A percentile compares a stretch with the other conserved stretches of the same genome.
Conservation (phyloP, 345 rosid species). For the Ceriops zippeliana region DNA sequence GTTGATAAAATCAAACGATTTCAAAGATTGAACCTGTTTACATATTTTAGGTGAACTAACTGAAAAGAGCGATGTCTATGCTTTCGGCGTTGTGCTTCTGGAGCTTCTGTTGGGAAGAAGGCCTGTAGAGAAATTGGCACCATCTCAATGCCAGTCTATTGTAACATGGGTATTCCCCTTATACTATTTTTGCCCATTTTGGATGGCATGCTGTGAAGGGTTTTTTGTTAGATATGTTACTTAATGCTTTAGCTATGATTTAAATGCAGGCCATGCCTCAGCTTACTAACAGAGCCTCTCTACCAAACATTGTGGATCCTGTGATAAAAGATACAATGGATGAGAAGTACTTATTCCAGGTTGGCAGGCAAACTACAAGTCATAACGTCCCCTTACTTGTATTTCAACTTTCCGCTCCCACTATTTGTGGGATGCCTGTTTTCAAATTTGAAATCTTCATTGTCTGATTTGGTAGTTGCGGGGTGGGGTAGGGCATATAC, state of each 20-base stretch:
- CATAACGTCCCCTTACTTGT: not conserved
- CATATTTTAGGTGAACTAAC: slow-evolving; percentile 61
- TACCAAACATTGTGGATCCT: slow-evolving; percentile 83
- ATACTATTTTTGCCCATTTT: not conserved
- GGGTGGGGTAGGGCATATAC: not conserved
- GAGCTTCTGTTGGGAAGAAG: slow-evolving; percentile 83
- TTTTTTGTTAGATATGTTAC: not conserved
- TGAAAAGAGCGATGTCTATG: slow-evolving; percentile 96
- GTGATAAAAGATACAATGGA: slow-evolving; percentile 72
- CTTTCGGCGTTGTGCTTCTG: slow-evolving; percentile 90
- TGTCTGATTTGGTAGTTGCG: slow-evolving; percentile 1
- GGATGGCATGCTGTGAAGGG: not conserved
- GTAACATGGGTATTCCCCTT: slow-evolving; percentile 74
- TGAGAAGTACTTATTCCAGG: slow-evolving; percentile 90
- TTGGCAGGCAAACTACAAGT: slow-evolving; percentile 27
- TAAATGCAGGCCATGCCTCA: slow-evolving; percentile 94
- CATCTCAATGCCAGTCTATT: slow-evolving; percentile 83
- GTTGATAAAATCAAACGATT: too few species aligned
- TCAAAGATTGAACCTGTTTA: too few species aligned
- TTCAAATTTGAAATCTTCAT: not conserved
- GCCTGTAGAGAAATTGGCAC: slow-evolving; percentile 85
- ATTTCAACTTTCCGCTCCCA: not conserved
- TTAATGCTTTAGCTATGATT: slow-evolving; percentile 10
- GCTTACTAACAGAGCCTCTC: slow-evolving; percentile 80
- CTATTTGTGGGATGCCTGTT: too few species aligned